Base-by-base conservation (phyloP, 192 early-diverging fungal genomes). In the Obelidium mucronatum region DNA sequence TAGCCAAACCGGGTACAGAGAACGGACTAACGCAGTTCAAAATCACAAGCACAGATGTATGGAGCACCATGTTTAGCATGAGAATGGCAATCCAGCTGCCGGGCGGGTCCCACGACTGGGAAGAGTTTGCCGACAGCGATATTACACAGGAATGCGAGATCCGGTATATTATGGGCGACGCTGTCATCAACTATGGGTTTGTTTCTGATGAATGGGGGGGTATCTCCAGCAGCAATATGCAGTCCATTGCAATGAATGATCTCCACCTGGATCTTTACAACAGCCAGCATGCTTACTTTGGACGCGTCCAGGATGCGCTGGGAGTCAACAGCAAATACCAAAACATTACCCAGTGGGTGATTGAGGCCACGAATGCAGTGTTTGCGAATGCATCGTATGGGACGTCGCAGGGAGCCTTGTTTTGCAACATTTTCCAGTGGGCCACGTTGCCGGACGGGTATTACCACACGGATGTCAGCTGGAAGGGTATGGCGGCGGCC, bases 391-490 rank as follows among this genome's bases (percentile, higher is more conserved):
- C 51, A n/a, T 36, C 31, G 0, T 72, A 72, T 58, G 51, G 53
- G 6, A 72, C 69, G 3, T 72, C 69, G 39, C 64, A 66, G 26
- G 74, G 52, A 15, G 48, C 65, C 11, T 34, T 67, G 13, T 67
- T 40, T 40, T 2, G 58, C n/a, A 67, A 76, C 48, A n/a, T 76
- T 1, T 67, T 76, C 11, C 74, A 67, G 39, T 76, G 74, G 74
- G 74, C 48, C 1, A 76, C 74, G 2, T 62, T 76, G 26, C 74
- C 62, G 19, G 74, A 76, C 36, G 74, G 74, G 24, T 62, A 34
- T 24, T 74, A 72, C 55, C 69, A 72, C 39, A 34, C 55, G 5
- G 69, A 72, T 0, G 22, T 31, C 8, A 58, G 34, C 1, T 72
- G 69, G 69, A 72, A 72, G 24, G 69, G 69, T 2, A 30, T 72